A percentile compares a stretch with the other conserved stretches of the same genome.
Evolutionary conservation across 208 protist species (phyloP).

Genomic region (Leishmania arabica): DNA sequence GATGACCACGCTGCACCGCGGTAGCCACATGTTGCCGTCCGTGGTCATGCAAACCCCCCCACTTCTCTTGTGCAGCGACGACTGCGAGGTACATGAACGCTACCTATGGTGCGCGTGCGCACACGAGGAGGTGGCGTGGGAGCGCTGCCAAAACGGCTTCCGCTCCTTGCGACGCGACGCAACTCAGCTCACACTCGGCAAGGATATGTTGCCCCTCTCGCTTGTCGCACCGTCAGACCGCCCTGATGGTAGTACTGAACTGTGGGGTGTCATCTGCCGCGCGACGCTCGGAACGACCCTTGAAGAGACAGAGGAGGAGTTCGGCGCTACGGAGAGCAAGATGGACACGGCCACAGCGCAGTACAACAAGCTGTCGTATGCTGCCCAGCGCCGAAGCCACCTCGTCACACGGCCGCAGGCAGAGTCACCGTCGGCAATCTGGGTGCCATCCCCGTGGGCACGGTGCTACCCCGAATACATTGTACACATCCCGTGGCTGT

Average conservation of each 20-base stretch:
- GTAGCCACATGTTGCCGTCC: slow-evolving; percentile 43
- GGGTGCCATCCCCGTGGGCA: slow-evolving; percentile 35
- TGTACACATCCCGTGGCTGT: slow-evolving; percentile 9
- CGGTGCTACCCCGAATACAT: slow-evolving; percentile 69
- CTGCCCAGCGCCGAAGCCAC: slow-evolving; percentile 30
- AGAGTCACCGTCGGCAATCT: background rate
- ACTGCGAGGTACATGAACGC: slow-evolving; percentile 70
- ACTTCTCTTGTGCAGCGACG: slow-evolving; percentile 56
- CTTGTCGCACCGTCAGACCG: background rate
- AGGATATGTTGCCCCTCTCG: slow-evolving; percentile 13
- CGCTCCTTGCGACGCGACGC: slow-evolving; percentile 10
- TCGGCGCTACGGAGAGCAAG: slow-evolving; percentile 5
- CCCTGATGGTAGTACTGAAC: background rate
- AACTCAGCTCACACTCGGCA: background rate
- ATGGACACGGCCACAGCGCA: slow-evolving; percentile 13
- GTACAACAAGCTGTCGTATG: slow-evolving; percentile 25
- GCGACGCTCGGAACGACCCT: slow-evolving; percentile 61
- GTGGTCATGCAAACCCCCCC: slow-evolving; percentile 20
- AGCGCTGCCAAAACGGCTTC: slow-evolving; percentile 54
- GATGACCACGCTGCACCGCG: slow-evolving; percentile 39
- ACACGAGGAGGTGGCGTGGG: slow-evolving; percentile 60
- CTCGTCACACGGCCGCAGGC: background rate
- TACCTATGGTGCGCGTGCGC: slow-evolving; percentile 59
- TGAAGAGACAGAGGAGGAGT: slow-evolving; percentile 29
- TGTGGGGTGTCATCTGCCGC: slow-evolving; percentile 61